These are phyloP conservation scores for Xylaria sp. DNA, from an alignment of 2,329 filamentous ascomycete species.

Conservation along the genomic window DNA sequence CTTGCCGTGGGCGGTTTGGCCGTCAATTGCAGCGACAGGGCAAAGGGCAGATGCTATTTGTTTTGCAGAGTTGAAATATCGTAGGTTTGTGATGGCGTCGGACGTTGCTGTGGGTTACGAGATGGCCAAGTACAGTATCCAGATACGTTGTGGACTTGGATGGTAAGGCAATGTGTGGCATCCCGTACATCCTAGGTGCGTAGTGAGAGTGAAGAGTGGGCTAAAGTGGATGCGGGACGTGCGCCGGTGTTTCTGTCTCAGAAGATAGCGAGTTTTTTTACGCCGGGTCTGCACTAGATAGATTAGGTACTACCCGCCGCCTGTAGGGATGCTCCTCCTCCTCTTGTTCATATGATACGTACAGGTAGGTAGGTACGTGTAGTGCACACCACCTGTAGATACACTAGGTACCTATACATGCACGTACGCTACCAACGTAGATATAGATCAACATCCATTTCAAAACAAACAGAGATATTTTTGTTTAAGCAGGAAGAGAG, in stretches of 20 bases:
- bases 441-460: neutral
- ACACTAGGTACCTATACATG: neutral
- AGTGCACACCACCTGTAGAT: neutral
- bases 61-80: constrained; percentile 18
- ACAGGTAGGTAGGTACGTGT: neutral
- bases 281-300: neutral
- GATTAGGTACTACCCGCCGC: neutral
- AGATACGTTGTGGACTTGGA: constrained; percentile 24
- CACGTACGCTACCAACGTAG: neutral
- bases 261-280: constrained; percentile 28
- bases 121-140: constrained; percentile 23
- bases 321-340: neutral
- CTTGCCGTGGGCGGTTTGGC: neutral
- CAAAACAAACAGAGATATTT: constrained; percentile 4
- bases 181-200: neutral
- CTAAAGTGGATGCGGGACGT: constrained; percentile 32
- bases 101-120: constrained; percentile 21
- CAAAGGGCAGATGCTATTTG: constrained; percentile 17
- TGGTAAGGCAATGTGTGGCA: neutral
- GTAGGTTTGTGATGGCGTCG: constrained; percentile 2
- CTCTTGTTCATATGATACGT: neutral
- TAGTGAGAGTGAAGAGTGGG: constrained; percentile 17
- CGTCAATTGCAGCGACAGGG: constrained; percentile 4
- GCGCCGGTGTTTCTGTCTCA: constrained; percentile 33
- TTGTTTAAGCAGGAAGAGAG: neutral